Base-by-base conservation (phyloP, 202 grass and related monocot species). In the Digitaria exilis region DNA sequence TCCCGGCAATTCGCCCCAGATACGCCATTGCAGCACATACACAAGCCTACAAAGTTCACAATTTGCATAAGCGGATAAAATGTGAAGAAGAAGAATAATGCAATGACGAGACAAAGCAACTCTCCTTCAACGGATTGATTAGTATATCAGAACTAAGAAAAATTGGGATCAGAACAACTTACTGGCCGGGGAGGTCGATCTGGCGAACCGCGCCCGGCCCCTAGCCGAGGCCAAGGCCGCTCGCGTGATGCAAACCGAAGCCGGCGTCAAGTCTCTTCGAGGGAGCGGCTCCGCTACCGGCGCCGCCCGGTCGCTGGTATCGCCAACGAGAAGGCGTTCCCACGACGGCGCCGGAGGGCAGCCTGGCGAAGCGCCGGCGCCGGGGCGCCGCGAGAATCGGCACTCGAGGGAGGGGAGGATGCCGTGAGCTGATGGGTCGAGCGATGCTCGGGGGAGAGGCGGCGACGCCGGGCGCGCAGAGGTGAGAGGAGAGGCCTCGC, bases 11-110 rank as follows among this genome's bases (percentile, higher is more conserved):
- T 50, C 58, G 75, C 11, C 80, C 41, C 50, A 61, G 60, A 15
- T 85, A 90, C 10, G 78, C 77, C 93, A 96, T 95, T 49, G 22
- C 6, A 83, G 51, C 78, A 61, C 73, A 51, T 19, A 65, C 2
- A 72, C 16, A 44, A 35, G 7, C 57, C 78, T 86, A 39, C 46
- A 86, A n/a, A 37, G 58, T 65, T 72, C 39, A 77, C 0, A 59
- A 31, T 71, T 43, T 3, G 46, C 64, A 7, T n/a, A n/a, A 88
- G 45, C 1, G 22, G 63, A 54, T 50, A 16, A n/a, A n/a, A 80
- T 56, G 17, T 9, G 9, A 63, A 2, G 4, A 64, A 42, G 30
- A 43, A 22, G 9, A n/a, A n/a, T n/a, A n/a, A n/a, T n/a, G 4
- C 4, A 28, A 58, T 45, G 15, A 10, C 7, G 50, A 32, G 18